phyloP scores from a whole-genome alignment of 441 rosid genomes.

The Adansonia rubrostipa region DNA sequence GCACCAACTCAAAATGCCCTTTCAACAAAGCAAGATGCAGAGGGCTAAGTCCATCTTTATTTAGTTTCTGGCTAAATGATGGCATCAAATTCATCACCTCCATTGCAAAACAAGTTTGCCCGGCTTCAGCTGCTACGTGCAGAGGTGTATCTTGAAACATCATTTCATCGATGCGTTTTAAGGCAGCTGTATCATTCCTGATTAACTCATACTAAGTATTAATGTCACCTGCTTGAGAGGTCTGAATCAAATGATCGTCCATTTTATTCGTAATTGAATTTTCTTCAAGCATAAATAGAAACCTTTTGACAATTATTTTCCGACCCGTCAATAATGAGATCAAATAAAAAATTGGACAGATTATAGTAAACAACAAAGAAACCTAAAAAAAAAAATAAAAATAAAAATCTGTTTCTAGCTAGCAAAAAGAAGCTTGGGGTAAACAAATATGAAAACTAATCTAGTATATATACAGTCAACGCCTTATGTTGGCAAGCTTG shows the following conservation, averaged over 20 bases:
- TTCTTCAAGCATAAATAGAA: too few species aligned
- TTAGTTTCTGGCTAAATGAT: conserved; percentile 30
- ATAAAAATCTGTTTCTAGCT: too few species aligned
- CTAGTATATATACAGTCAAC: too few species aligned
- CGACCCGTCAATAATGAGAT: too few species aligned
- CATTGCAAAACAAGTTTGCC: conserved; percentile 34
- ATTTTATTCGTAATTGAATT: not conserved
- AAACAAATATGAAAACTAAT: too few species aligned
- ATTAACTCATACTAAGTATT: conserved; percentile 30
- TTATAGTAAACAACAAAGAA: too few species aligned
- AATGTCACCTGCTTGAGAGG: conserved; percentile 34
- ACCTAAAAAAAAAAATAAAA: too few species aligned
- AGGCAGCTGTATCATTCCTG: conserved; percentile 20
- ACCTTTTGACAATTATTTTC: too few species aligned
- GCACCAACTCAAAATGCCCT: not conserved
- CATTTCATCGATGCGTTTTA: not conserved
- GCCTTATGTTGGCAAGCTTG: too few species aligned
- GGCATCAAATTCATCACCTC: conserved; percentile 40
- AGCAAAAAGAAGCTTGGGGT: too few species aligned
- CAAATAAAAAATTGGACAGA: too few species aligned
- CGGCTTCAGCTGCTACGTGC: conserved; percentile 37
- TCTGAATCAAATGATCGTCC: not conserved
- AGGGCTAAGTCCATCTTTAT: conserved; percentile 14
- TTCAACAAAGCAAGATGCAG: conserved; percentile 9
- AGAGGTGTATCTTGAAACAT: conserved; percentile 33